These are phyloP conservation scores for Arthrobotrys pseudoclavata DNA, from an alignment of 2,329 filamentous ascomycete genomes.

Conservation along the genomic window DNA sequence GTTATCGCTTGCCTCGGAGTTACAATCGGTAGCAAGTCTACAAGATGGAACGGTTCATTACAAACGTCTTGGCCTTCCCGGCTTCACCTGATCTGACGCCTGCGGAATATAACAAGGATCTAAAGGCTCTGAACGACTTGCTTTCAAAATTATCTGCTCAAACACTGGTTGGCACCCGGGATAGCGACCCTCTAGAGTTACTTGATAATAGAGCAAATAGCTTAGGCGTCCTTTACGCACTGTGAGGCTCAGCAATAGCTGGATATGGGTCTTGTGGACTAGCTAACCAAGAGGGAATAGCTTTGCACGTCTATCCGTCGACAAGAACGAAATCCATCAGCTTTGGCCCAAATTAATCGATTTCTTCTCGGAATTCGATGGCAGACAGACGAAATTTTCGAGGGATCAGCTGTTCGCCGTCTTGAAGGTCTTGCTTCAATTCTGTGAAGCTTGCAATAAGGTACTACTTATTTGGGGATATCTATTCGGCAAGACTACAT, in stretches of 20 bases:
- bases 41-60: slow-evolving; percentile 63
- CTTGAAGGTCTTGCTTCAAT: slow-evolving; percentile 66
- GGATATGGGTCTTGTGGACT: slow-evolving; percentile 23
- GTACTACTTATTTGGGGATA: slow-evolving; percentile 29
- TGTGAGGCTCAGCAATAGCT: slow-evolving; percentile 59
- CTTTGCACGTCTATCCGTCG: slow-evolving; percentile 39
- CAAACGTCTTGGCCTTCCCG: slow-evolving; percentile 61
- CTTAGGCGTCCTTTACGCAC: slow-evolving; percentile 62
- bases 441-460: slow-evolving; percentile 61
- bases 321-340: slow-evolving; percentile 48
- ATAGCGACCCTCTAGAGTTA: slow-evolving; percentile 62
- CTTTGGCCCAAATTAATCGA: slow-evolving; percentile 63
- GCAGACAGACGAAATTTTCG: slow-evolving; percentile 71
- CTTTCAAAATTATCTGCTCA: slow-evolving; percentile 61
- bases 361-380: slow-evolving; percentile 67
- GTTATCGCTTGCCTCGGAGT: slow-evolving; percentile 12
- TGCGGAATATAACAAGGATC: slow-evolving; percentile 62
- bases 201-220: slow-evolving; percentile 63
- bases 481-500: neutral
- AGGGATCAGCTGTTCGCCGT: slow-evolving; percentile 69
- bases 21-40: slow-evolving; percentile 30
- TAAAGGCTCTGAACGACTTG: slow-evolving; percentile 59
- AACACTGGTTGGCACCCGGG: slow-evolving; percentile 60
- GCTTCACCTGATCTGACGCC: slow-evolving; percentile 61
- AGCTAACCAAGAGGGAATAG: slow-evolving; percentile 47